Conservation (phyloP, 352 stramenopile genomes). For the Pythium inflatum region DNA sequence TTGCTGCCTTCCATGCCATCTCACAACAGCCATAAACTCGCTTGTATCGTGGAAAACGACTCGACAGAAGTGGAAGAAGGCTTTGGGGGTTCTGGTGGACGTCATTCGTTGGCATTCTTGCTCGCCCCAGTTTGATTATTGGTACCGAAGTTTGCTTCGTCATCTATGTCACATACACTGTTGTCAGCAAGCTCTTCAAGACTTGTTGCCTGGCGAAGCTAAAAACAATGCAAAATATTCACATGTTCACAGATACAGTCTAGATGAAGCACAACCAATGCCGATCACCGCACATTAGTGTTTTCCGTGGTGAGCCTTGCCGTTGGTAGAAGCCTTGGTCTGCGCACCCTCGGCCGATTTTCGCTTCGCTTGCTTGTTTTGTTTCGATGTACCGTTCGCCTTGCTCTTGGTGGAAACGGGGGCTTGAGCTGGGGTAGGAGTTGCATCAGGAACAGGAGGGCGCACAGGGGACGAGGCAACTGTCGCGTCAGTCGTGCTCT, state of each 20-base stretch:
- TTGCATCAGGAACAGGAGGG: not conserved
- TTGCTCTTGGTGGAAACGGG: not conserved
- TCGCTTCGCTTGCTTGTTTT: slow-evolving; percentile 2
- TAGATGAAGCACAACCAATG: not conserved
- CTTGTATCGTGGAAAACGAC: not conserved
- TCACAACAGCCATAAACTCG: too few relatives aligned
- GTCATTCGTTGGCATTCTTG: not conserved
- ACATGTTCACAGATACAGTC: slow-evolving; percentile 20
- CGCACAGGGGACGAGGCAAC: not conserved
- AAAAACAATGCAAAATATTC: slow-evolving; percentile 10
- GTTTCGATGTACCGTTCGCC: not conserved
- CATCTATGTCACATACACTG: too few relatives aligned
- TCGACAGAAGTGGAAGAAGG: too few relatives aligned
- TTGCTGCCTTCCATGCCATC: too few relatives aligned
- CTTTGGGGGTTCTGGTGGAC: not conserved
- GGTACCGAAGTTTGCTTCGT: not conserved
- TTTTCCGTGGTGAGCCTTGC: slow-evolving; percentile 10
- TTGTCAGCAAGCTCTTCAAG: not conserved
- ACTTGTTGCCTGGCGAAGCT: not conserved
- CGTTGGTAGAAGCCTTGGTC: slow-evolving; percentile 2
- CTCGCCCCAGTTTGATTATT: not conserved
- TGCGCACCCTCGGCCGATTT: not conserved
- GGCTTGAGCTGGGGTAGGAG: not conserved
- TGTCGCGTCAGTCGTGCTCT: not conserved
- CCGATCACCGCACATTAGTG: not conserved